These are phyloP conservation scores for Cantharellus anzutake DNA, from an alignment of 768 basidiomycete species.

Conservation along the genomic window DNA sequence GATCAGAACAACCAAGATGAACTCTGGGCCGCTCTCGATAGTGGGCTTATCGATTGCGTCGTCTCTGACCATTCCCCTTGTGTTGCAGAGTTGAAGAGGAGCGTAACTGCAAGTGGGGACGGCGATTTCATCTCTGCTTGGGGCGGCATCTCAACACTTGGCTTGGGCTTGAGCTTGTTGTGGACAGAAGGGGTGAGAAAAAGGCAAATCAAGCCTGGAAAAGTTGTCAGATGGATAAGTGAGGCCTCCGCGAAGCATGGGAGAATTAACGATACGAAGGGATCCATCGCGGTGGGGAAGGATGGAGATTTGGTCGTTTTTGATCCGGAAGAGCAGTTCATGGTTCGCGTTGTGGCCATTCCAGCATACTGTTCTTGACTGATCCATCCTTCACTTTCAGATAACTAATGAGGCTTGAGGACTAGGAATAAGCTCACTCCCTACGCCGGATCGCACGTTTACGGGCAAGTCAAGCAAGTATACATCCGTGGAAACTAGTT, in stretches of 20 bases:
- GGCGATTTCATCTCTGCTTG: constrained; percentile 80
- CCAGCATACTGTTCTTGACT: background rate
- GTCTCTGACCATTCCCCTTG: constrained; percentile 97
- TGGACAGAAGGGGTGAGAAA: constrained; percentile 56
- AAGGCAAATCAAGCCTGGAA: constrained; percentile 34
- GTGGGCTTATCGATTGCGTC: constrained; percentile 76
- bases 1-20: constrained; percentile 46
- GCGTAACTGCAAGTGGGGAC: constrained; percentile 22
- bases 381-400: constrained; percentile 23
- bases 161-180: constrained; percentile 70
- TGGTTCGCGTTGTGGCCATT: constrained; percentile 10
- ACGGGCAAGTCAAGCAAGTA: constrained; percentile 56
- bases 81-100: constrained; percentile 56
- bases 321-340: constrained; percentile 31
- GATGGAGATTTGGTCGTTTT: constrained; percentile 83
- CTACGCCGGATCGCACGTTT: constrained; percentile 56
- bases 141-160: constrained; percentile 88
- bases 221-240: constrained; percentile 61
- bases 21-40: constrained; percentile 66
- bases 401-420: constrained; percentile 51
- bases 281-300: constrained; percentile 46
- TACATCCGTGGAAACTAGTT: constrained; percentile 58
- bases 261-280: constrained; percentile 50
- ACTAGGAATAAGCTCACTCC: constrained; percentile 74
- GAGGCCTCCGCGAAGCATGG: constrained; percentile 62